Evolutionary conservation across 1,284 basidiomycete species (phyloP), one percentile per base, ranked within the genome.

Genomic region (Trichosporon faecale): DNA sequence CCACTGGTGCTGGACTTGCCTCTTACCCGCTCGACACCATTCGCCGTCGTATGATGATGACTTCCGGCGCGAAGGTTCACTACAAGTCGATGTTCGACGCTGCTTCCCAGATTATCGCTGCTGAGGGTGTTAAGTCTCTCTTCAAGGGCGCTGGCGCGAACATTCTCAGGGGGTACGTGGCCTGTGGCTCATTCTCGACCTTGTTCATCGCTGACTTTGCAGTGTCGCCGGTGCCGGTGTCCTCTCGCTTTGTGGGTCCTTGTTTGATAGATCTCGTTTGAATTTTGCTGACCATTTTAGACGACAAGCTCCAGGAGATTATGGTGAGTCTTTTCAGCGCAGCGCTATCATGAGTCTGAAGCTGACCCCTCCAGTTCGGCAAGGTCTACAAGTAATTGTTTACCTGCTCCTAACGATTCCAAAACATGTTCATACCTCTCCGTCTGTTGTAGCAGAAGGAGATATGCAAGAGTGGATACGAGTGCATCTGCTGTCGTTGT

Each of bases 31-130:
- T 96, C 68, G 94, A 96, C 85, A 95, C 94, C 76, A 94, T 94
- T 80, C 91, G 93, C 90, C 92, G 93, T 90, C 92, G 92, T 76
- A 94, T 94, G 92, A 94, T 94, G 92, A 94, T 94, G 92, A 94
- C 92, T 46, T 94, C 92, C 29, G 90, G 88, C 73, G 85, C 85
- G 80, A 85, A 85, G 80, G 86, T 85, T 75, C 84, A 85, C 84
- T 82, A 82, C 82, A 82, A 82, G 80, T 79, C 83, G 11, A 37
- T 37, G 35, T 37, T 37, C 35, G 35, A 37, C 77, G 88, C 88
- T 31, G 89, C 85, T 72, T 84, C 83, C 72, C 86, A 90, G 82
- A 89, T 91, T 79, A 83, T 90, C 73, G 84, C 80, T 73, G 87
- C 87, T 14, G 35, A 37, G 35, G 35, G 35, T 14, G 35, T 37